Evolutionary conservation across 73 alveolate species (phyloP).

Genomic region (Paramecium bursaria): DNA sequence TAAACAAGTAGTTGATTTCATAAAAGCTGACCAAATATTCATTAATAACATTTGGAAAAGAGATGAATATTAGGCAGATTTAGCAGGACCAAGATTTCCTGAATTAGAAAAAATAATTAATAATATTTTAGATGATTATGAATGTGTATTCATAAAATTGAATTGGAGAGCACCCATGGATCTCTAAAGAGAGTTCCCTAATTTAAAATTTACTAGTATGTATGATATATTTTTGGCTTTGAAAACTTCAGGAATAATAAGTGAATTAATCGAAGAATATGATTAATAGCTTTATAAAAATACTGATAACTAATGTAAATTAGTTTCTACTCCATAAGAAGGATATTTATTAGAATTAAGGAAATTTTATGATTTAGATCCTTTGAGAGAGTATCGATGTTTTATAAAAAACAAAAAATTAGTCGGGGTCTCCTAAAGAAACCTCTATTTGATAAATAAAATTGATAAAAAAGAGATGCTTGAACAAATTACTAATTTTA

Average conservation of each 20-base stretch:
- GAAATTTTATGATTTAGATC: background rate
- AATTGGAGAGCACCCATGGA: slow-evolving; percentile 26
- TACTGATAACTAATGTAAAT: too few species aligned
- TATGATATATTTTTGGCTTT: too few species aligned
- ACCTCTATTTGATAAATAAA: slow-evolving; percentile 8
- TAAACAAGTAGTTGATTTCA: background rate
- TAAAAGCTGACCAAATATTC: slow-evolving; percentile 16
- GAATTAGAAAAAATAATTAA: background rate
- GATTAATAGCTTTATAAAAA: too few species aligned
- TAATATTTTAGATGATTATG: slow-evolving; percentile 21
- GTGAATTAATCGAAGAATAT: slow-evolving; percentile 42
- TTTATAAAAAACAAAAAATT: background rate
- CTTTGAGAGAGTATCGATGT: background rate
- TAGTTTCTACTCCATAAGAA: too few species aligned
- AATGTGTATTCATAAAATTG: background rate
- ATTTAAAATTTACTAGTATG: background rate
- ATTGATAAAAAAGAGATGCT: background rate
- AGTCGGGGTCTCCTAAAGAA: background rate
- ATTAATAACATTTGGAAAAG: slow-evolving; percentile 20
- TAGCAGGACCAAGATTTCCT: background rate
- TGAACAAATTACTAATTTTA: background rate
- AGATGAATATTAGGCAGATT: background rate
- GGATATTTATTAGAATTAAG: slow-evolving; percentile 49
- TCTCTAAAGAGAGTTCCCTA: background rate
- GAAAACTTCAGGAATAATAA: too few species aligned